phyloP scores from a whole-genome alignment of 257 asterid species.

The Penstemon davidsonii region DNA sequence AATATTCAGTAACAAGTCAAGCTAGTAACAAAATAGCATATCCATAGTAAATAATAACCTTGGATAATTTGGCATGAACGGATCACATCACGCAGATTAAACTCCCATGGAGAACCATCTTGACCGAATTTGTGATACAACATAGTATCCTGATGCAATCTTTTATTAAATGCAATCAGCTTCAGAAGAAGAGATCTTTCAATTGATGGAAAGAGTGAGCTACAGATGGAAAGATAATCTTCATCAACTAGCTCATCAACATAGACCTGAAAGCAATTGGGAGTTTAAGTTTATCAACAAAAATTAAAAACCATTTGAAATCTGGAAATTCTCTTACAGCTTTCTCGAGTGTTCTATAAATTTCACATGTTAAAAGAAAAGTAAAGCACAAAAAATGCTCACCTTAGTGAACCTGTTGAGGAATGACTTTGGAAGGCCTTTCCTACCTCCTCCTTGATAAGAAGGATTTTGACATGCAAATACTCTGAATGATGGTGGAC shows the following conservation, averaged over 20 bases:
- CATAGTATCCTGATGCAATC: slow-evolving; percentile 80
- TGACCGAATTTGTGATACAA: slow-evolving; percentile 69
- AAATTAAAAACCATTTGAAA: slow-evolving; percentile 1
- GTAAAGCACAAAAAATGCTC: slow-evolving; percentile 16
- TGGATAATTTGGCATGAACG: slow-evolving; percentile 91
- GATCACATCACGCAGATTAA: slow-evolving; percentile 88
- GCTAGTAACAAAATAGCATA: slow-evolving; percentile 24
- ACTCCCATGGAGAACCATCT: slow-evolving; percentile 99
- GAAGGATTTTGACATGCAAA: slow-evolving; percentile 99
- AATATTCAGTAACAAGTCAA: slow-evolving; percentile 22
- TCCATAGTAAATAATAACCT: slow-evolving; percentile 40
- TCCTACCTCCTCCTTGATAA: slow-evolving; percentile 95
- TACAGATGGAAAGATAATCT: slow-evolving; percentile 80
- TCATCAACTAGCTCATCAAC: slow-evolving; percentile 85
- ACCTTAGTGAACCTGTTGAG: slow-evolving; percentile 98
- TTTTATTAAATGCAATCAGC: slow-evolving; percentile 69
- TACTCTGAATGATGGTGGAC: slow-evolving; percentile 84
- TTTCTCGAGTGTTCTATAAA: background rate
- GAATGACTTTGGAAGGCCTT: slow-evolving; percentile 95
- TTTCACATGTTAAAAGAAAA: slow-evolving; percentile 12
- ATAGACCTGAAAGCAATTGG: slow-evolving; percentile 63
- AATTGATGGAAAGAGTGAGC: slow-evolving; percentile 68
- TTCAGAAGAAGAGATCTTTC: slow-evolving; percentile 51
- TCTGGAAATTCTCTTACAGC: slow-evolving; percentile 18
- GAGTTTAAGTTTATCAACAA: slow-evolving; percentile 2